Base-by-base conservation (phyloP, 108 stramenopile genomes). In the Stephanodiscus triporus region DNA sequence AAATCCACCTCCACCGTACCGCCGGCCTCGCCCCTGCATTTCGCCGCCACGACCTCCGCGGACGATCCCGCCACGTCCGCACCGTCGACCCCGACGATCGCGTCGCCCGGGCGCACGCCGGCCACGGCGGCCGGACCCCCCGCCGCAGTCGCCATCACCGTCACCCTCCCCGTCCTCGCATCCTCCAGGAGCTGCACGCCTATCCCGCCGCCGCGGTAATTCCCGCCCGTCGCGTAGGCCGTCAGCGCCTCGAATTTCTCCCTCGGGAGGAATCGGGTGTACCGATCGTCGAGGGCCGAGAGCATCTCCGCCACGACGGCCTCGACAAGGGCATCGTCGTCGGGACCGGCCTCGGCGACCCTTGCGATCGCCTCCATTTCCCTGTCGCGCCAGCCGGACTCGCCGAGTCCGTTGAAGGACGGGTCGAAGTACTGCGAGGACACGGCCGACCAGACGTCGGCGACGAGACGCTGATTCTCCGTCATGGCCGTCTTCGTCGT, bases 391-490 rank as follows among this genome's bases (percentile, higher is more conserved):
- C 88, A 89, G 47, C 86, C 84, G 9, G 76, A 77, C 50, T 80
- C 84, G 1, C 88, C 88, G 26, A 84, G 60, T 0, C 80, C 78
- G 56, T 86, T 85, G 72, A 76, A 88, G 47, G 81, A 75, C 53
- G 43, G 78, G 55, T 88, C 87, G 40, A 79, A 73, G 59, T 61
- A 88, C 63, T 84, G 83, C 11, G 76, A 23, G n/a, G 59, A 82
- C 24, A 88, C 83, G 22, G 76, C 81, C 47, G 60, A 63, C 87
- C 87, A 88, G 13, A 86, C 79, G 55, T 88, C 85, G 22, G 81
- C 68, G 13, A 88, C 81, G 50, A 86, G 60, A 16, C 64, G 71
- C 72, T 86, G 87, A 26, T 85, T 70, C 62, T 86, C 85, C 8
- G 75, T 80, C 57, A 38, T 64, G 48, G 56, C 22, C 14, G 47